Evolutionary conservation across 192 early-diverging fungal species (phyloP), one percentile per base, ranked within the genome.

Genomic region (Backusella morwellensis): DNA sequence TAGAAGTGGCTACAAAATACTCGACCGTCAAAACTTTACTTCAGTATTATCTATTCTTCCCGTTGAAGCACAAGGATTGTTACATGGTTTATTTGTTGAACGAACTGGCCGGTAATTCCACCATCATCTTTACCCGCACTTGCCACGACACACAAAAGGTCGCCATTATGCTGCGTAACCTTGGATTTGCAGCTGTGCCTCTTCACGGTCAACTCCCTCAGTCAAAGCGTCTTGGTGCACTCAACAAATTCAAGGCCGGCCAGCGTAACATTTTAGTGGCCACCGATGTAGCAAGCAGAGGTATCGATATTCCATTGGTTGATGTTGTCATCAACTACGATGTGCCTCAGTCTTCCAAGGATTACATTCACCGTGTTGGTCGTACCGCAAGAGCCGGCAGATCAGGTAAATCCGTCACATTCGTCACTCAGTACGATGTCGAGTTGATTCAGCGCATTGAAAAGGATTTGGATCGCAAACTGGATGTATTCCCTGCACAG

Each of bases 251-350:
- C 88, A 99, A 98, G 80, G 87, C 93, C 21, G 96, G 96, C 4
- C 88, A 85, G 19, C 89, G 95, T 69, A 95, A 90, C 76, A 95
- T 98, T 54, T 81, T 99, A 66, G 94, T 99, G 6, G 96, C 96
- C 19, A 99, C 97, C 0, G 97, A 98, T 84, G 97, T 99, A 38
- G 96, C 96, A 8, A 92, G 91, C 75, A 85, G 90, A 76, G 94
- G 97, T 26, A 83, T 99, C 75, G 97, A 99, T 89, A 99, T 99
- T 76, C 95, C 96, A n/a, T 82, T 91, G 1, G 97, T 99, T 7
- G 96, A 99, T 77, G 84, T 96, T 69, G 97, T 99, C 17, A 88
- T 99, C 78, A 99, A 99, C 86, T 99, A 96, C 79, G 97, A 99
- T 79, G 92, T 99, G 21, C 97, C 97, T 75, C 88, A 84, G 77